Percentiles rank a stretch among this genome's conserved stretches.
Conservation (phyloP, 2,329 filamentous ascomycete species). For the Niveomyces coronatus region DNA sequence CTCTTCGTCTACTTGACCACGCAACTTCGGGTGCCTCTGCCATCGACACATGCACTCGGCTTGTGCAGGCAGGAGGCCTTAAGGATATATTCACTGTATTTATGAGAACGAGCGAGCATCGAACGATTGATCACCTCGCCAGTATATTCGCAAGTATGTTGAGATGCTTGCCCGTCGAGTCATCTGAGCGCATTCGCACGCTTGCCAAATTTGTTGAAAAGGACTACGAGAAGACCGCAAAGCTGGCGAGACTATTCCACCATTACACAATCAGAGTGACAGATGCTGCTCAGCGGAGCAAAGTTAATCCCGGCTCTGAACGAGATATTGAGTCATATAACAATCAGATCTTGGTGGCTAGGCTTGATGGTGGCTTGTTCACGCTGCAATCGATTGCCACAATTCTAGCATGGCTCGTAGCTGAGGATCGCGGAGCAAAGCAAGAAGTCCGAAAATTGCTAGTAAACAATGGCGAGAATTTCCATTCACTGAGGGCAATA, state of each 20-base stretch:
- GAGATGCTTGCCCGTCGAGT: conserved; percentile 66
- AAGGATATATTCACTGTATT: conserved; percentile 81
- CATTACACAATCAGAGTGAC: conserved; percentile 61
- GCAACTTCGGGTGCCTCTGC: conserved; percentile 46
- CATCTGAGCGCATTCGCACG: conserved; percentile 66
- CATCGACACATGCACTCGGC: conserved; percentile 55
- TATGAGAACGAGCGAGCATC: conserved; percentile 67
- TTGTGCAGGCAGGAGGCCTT: conserved; percentile 76
- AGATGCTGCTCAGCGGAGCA: conserved; percentile 38
- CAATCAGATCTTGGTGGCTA: conserved; percentile 61
- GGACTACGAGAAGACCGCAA: conserved; percentile 75
- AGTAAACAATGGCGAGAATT: conserved; percentile 54
- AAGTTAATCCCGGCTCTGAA: conserved; percentile 7
- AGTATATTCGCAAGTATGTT: conserved; percentile 78
- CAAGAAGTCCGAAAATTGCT: conserved; percentile 53
- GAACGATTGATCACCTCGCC: conserved; percentile 67
- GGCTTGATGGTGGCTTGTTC: conserved; percentile 78
- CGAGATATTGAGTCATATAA: conserved; percentile 41
- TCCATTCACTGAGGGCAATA: conserved; percentile 54
- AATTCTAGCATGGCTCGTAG: conserved; percentile 80
- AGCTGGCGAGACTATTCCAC: conserved; percentile 59
- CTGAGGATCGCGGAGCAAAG: conserved; percentile 72
- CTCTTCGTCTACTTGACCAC: conserved; percentile 77
- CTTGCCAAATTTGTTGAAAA: conserved; percentile 95
- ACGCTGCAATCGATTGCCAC: conserved; percentile 75